phyloP scores from a whole-genome alignment of 371 early-diverging fungal species.

The Circinella umbellata region DNA sequence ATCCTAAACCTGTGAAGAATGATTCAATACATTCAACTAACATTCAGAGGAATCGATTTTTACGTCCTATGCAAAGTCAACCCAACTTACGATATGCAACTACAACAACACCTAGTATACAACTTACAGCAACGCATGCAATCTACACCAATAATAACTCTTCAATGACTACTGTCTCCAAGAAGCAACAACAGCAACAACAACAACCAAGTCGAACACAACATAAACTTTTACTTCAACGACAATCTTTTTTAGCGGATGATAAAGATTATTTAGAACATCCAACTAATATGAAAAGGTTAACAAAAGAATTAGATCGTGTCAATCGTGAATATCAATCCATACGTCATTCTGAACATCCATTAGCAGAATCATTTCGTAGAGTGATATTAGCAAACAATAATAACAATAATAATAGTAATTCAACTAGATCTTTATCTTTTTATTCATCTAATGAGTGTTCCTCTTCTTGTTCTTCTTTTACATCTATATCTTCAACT shows the following conservation, averaged over 20 bases:
- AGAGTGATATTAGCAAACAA: conserved; percentile 28
- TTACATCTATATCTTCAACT: not conserved
- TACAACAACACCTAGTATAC: conserved; percentile 4
- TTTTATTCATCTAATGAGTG: not conserved
- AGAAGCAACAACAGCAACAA: not conserved
- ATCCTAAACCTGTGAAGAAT: conserved; percentile 1
- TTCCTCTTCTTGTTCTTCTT: not conserved
- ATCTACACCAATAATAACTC: conserved; percentile 14
- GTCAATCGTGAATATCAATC: conserved; percentile 56
- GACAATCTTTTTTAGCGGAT: conserved; percentile 56
- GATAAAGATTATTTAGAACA: conserved; percentile 57
- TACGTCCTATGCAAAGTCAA: conserved; percentile 35
- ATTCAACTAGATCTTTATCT: not conserved
- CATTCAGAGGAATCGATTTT: conserved; percentile 9
- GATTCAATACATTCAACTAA: not conserved
- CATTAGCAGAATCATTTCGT: conserved; percentile 38
- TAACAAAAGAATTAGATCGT: conserved; percentile 57
- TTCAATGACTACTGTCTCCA: not conserved
- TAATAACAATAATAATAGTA: conserved; percentile 4
- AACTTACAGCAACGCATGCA: conserved; percentile 14
- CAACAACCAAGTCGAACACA: conserved; percentile 46
- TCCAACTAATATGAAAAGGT: conserved; percentile 53
- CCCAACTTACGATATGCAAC: conserved; percentile 26
- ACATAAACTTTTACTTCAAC: conserved; percentile 55
- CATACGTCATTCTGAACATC: conserved; percentile 47